phyloP scores from a whole-genome alignment of 2,329 filamentous ascomycete genomes.

The Rutstroemia sp. region DNA sequence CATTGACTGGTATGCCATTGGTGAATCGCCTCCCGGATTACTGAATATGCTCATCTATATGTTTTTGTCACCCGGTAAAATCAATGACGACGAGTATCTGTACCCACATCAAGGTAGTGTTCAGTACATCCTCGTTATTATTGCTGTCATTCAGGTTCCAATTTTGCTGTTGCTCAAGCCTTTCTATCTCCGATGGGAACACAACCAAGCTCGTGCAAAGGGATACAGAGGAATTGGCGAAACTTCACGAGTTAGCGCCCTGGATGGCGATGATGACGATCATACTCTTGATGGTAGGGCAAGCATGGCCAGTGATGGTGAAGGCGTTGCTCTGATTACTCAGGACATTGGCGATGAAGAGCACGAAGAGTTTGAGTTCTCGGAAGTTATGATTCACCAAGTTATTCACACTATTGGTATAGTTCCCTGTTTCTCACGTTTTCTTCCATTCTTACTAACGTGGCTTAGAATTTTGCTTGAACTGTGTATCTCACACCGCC shows the following conservation, averaged over 20 bases:
- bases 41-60: conserved; percentile 99
- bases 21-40: conserved; percentile 69
- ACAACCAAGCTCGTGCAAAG: conserved; percentile 78
- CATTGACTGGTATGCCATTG: conserved; percentile 68
- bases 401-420: conserved; percentile 96
- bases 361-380: conserved; percentile 95
- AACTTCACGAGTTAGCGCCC: conserved; percentile 75
- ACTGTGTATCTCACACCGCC: conserved; percentile 97
- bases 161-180: conserved; percentile 92
- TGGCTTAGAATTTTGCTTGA: conserved; percentile 82
- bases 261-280: conserved; percentile 80
- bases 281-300: conserved; percentile 55
- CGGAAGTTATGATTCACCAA: conserved; percentile 97
- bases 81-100: conserved; percentile 54
- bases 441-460: conserved; percentile 26
- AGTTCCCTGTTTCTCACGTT: conserved; percentile 28
- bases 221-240: conserved; percentile 94
- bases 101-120: conserved; percentile 71
- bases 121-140: conserved; percentile 69
- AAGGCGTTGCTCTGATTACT: conserved; percentile 81
- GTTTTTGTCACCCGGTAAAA: conserved; percentile 80
- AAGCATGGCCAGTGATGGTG: conserved; percentile 67
- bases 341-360: conserved; percentile 81
- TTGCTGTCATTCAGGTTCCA: conserved; percentile 83
- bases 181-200: conserved; percentile 86